phyloP scores from a whole-genome alignment of 2,329 filamentous ascomycete genomes.

The Apiospora malaysiana region DNA sequence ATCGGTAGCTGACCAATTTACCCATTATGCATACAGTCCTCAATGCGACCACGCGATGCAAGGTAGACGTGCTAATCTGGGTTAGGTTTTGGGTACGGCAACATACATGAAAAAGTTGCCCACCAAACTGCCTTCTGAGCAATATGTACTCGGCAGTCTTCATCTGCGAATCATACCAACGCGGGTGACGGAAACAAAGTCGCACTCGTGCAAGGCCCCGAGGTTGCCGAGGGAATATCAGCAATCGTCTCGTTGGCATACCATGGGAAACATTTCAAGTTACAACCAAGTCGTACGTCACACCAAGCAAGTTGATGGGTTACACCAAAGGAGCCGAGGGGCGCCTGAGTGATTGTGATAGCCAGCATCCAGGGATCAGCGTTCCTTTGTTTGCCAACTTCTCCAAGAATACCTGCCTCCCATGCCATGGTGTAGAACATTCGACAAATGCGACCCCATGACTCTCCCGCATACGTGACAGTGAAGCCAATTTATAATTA shows the following conservation, averaged over 20 bases:
- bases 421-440: neutral
- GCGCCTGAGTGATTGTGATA: neutral
- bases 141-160: neutral
- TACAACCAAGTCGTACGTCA: neutral
- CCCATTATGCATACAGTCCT: neutral
- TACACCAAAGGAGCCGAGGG: neutral
- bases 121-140: neutral
- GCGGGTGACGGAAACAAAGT: no score
- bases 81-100: neutral
- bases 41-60: neutral
- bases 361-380: conserved; percentile 4
- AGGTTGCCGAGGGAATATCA: neutral
- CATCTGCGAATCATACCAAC: neutral
- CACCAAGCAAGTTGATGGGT: neutral
- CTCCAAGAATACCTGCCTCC: neutral
- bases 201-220: neutral
- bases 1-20: neutral
- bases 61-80: neutral
- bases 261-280: neutral
- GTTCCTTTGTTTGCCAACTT: conserved; percentile 10
- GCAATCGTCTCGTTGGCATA: neutral
- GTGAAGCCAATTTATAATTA: neutral
- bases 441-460: neutral
- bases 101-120: neutral
- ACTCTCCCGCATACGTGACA: neutral